Base-by-base conservation (phyloP, 768 basidiomycete genomes). In the Podaxis sp. region DNA sequence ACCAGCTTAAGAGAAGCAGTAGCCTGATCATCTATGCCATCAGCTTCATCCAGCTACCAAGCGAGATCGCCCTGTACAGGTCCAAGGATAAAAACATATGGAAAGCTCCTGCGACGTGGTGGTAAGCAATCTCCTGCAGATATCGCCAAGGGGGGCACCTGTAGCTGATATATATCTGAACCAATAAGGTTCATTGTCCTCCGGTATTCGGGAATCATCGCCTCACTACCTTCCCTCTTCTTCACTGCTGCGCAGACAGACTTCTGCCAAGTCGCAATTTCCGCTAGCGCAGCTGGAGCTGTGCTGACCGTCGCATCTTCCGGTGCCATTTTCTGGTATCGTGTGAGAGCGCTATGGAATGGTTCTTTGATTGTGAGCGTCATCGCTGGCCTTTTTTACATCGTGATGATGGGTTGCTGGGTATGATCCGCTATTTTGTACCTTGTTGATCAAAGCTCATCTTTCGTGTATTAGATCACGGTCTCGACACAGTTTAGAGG, bases 371-470 rank as follows among this genome's bases (percentile, higher is more conserved):
- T 60, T n/a, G 58, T 60, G 22, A 51, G 58, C 26, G 24, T 28
- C 13, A 28, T 52, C 36, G 24, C 50, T 40, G 58, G 58, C 10
- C 8, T 60, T 22, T 60, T 60, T n/a, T 60, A 60, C 24, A 28
- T 52, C 12, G n/a, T 60, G n/a, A 60, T 60, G 58, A 13, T 60
- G 20, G 58, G n/a, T 2, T 60, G 58, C 36, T 60, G 58, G 58
- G 58, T 60, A 60, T 13, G 50, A 28, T 8, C 12, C 13, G 8
- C 10, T 24, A 28, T 40, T 26, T 7, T 24, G 26, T 4, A 51
- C 4, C 38, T 7, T 51, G 6, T 24, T 60, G n/a, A 20, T 37
- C 11, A 22, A 30, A 51, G 33, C 22, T 38, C 11, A 50, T 38
- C 13, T 8, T 28, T 26, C 5, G 6, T n/a, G 13, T 41, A 5